These are phyloP conservation scores for Saururus chinensis DNA, from an alignment of 164 flowering plant genomes.

Conservation along the genomic window DNA sequence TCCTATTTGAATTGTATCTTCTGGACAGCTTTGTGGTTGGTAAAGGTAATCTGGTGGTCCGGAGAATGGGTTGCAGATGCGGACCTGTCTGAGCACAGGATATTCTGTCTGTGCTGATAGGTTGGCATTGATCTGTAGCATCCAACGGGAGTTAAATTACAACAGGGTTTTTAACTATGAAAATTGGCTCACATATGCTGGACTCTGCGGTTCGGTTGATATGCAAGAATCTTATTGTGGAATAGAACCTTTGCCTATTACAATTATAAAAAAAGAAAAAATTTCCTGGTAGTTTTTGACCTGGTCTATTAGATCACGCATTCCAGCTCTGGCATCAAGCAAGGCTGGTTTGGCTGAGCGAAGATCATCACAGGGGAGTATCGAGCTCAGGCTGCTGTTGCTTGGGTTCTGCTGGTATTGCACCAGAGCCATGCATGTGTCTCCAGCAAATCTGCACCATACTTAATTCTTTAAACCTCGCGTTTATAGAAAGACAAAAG, in stretches of 20 bases:
- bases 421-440: slow-evolving; percentile 71
- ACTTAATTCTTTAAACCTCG: neutral
- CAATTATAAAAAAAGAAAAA: no score
- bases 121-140: slow-evolving; percentile 54
- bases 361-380: slow-evolving; percentile 70
- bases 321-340: slow-evolving; percentile 39
- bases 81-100: slow-evolving; percentile 17
- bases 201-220: no score
- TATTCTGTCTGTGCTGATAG: slow-evolving; percentile 27
- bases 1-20: slow-evolving; percentile 43
- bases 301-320: slow-evolving; percentile 54
- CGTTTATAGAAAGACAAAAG: neutral
- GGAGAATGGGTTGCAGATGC: slow-evolving; percentile 89
- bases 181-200: no score
- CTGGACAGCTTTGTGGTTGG: slow-evolving; percentile 50
- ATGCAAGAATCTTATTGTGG: no score
- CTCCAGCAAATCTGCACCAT: slow-evolving; percentile 52
- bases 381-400: slow-evolving; percentile 71
- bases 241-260: no score
- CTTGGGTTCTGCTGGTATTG: slow-evolving; percentile 58
- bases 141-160: neutral
- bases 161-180: no score
- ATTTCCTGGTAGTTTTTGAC: slow-evolving; percentile 12
- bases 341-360: slow-evolving; percentile 46
- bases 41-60: slow-evolving; percentile 56